Evolutionary conservation across 2,329 filamentous ascomycete species (phyloP).

Genomic region (Penicillium sp.): DNA sequence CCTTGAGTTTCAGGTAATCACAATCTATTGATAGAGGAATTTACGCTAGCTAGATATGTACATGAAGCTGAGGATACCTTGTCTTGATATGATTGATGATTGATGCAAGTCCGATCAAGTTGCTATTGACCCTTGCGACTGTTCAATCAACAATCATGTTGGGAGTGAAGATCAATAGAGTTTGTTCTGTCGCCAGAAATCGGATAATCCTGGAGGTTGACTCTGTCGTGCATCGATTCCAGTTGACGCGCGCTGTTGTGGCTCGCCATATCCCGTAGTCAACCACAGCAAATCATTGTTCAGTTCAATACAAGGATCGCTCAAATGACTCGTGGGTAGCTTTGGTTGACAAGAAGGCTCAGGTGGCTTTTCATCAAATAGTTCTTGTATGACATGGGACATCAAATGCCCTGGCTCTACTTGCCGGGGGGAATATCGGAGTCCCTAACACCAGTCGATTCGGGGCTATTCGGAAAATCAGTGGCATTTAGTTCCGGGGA

Average conservation of each 20-base stretch:
- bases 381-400: not conserved
- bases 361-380: not conserved
- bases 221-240: too few relatives aligned
- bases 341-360: not conserved
- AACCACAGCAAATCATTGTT: not conserved
- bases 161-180: slow-evolving; percentile 25
- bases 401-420: not conserved
- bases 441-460: not conserved
- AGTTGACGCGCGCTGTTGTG: not conserved
- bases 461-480: not conserved
- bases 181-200: slow-evolving; percentile 25
- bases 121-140: not conserved
- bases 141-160: slow-evolving; percentile 8
- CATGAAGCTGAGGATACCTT: not conserved
- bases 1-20: not conserved
- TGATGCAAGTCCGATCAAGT: not conserved
- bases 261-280: not conserved
- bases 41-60: not conserved
- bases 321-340: not conserved
- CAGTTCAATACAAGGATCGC: not conserved
- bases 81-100: not conserved
- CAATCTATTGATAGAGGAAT: not conserved
- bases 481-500: not conserved
- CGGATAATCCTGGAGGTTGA: not conserved
- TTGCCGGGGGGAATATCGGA: not conserved